Evolutionary conservation across 73 alveolate species (phyloP), one percentile per base, ranked within the genome.

Genomic region (Tetrahymena malaccensis): DNA sequence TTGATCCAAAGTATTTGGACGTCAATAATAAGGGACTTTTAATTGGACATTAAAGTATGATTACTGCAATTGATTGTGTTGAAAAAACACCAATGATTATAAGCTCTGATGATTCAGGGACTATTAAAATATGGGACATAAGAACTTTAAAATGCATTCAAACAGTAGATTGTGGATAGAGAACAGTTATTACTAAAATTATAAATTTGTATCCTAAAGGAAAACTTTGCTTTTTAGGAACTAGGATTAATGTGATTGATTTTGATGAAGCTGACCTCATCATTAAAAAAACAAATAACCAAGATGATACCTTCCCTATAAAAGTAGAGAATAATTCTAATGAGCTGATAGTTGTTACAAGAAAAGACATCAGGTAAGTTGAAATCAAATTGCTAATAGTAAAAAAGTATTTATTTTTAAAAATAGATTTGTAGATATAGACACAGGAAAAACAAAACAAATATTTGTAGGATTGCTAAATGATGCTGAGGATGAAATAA

Each of bases 401-500:
- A 85, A 85, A 95, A 85, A 85, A 84, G 31, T 55, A 85, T 10
- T 57, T 95, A n/a, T 8, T 85, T 85, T 85, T 93, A 8, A 4
- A 22, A 70, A 70, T 85, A 43, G 93, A 7, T 95, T 44, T 93
- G 55, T 95, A 70, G 97, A 95, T 37, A 95, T 95, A 31, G 84
- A 95, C 33, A 85, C 97, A 19, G 97, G 97, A 21, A 95, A 94
- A 50, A 95, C 56, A 94, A 95, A 85, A 95, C 43, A 93, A 44
- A 85, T 95, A 4, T 93, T 95, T 10, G 94, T 85, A 85, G 97
- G 97, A 34, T 55, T 95, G 35, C 38, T 95, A 0, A 89, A 43
- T 50, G 97, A 95, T 34, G 84, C 94, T 16, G 97, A 95, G 55
- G 97, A 95, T 95, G 97, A 95, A 95, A 95, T 95, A 31, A 95